phyloP scores from a whole-genome alignment of 495 filamentous ascomycete genomes.

The Trichocladium uniseriatum region DNA sequence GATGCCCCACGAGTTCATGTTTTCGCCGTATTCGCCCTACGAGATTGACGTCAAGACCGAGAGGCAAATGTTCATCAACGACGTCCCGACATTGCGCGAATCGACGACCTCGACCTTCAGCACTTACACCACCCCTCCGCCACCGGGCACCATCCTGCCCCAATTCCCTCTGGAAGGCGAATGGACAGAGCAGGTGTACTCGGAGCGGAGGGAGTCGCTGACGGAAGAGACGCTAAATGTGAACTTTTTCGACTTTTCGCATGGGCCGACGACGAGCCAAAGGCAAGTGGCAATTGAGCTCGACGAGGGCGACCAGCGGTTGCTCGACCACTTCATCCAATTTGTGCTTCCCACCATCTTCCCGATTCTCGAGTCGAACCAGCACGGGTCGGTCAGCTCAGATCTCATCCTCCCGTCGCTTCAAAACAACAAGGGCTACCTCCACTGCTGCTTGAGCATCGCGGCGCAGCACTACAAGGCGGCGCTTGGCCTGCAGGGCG shows the following conservation, averaged over 20 bases:
- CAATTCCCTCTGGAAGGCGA: constrained; percentile 58
- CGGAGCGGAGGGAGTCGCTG: constrained; percentile 53
- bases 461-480: constrained; percentile 91
- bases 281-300: constrained; percentile 68
- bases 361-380: constrained; percentile 81
- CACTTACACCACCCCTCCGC: constrained; percentile 69
- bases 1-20: constrained; percentile 41
- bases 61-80: constrained; percentile 87
- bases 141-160: constrained; percentile 51
- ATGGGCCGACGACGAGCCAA: constrained; percentile 44
- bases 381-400: constrained; percentile 64
- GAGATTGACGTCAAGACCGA: constrained; percentile 95
- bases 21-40: constrained; percentile 59
- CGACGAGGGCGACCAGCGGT: constrained; percentile 75
- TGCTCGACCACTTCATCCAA: constrained; percentile 87
- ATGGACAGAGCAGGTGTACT: constrained; percentile 68
- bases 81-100: constrained; percentile 72
- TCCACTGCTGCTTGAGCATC: constrained; percentile 94
- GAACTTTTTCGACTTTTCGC: constrained; percentile 68
- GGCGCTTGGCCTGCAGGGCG: constrained; percentile 50
- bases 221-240: constrained; percentile 58
- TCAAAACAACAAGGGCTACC: constrained; percentile 82
- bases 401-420: constrained; percentile 77
- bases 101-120: constrained; percentile 82
- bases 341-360: constrained; percentile 83